Conservation (phyloP, 495 filamentous ascomycete species). For the Neurospora sp. region DNA sequence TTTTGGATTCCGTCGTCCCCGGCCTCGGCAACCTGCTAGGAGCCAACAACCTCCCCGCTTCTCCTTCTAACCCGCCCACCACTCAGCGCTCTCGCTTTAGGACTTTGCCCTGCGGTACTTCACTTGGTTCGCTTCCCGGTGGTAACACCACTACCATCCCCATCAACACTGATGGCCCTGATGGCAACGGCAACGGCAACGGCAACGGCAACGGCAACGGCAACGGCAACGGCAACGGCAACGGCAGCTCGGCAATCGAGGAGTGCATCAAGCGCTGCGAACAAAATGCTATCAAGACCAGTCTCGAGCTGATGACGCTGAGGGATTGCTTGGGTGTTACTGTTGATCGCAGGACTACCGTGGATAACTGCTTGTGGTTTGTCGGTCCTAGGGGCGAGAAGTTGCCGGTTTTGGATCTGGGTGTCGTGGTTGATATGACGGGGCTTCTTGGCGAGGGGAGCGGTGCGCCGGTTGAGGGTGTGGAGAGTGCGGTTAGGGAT, state of each 20-base stretch:
- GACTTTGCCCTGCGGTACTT: slow-evolving; percentile 2
- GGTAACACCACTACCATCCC: slow-evolving; percentile 4
- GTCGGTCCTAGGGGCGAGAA: slow-evolving; percentile 1
- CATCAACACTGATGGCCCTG: not conserved
- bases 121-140: not conserved
- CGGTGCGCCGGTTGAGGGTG: not conserved
- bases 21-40: slow-evolving; percentile 1
- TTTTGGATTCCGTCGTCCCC: not conserved
- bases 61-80: not conserved
- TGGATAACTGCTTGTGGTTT: slow-evolving; percentile 10
- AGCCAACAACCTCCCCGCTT: not conserved
- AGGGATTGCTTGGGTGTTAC: slow-evolving; percentile 9
- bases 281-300: not conserved
- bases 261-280: slow-evolving; percentile 8
- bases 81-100: slow-evolving; percentile 1
- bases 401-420: slow-evolving; percentile 1
- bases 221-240: not conserved
- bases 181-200: not conserved
- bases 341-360: not conserved
- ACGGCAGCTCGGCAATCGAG: not conserved
- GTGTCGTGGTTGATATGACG: not conserved
- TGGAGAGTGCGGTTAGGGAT: not conserved
- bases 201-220: too few species aligned
- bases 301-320: not conserved
- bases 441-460: slow-evolving; percentile 15